Conservation (phyloP, 805 yeast genomes). For the Ogataea trehaloabstinens region DNA sequence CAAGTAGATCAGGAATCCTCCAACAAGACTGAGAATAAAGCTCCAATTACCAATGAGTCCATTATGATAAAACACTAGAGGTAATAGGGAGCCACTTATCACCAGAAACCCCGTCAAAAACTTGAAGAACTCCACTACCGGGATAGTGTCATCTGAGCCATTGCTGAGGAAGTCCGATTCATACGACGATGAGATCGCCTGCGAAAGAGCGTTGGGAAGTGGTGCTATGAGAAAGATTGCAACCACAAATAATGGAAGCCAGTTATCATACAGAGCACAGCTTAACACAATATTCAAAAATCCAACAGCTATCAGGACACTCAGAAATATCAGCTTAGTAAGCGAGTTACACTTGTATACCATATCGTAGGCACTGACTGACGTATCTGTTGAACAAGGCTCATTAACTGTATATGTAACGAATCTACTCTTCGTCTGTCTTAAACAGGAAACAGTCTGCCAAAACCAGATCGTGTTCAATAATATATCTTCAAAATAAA, state of each 20-base stretch:
- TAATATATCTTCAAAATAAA: neutral
- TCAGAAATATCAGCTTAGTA: conserved; percentile 70
- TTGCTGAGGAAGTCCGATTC: conserved; percentile 31
- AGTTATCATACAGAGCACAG: conserved; percentile 82
- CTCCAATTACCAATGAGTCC: conserved; percentile 28
- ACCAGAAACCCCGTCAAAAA: conserved; percentile 34
- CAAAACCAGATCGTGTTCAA: conserved; percentile 9
- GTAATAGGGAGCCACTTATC: conserved; percentile 32
- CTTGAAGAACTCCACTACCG: conserved; percentile 27
- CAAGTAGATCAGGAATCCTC: conserved; percentile 80
- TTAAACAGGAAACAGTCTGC: conserved; percentile 13
- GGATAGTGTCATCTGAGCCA: conserved; percentile 19
- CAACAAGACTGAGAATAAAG: conserved; percentile 64
- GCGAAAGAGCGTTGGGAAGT: conserved; percentile 32
- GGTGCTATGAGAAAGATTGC: conserved; percentile 35
- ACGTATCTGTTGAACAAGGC: too few species aligned
- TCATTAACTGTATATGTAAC: too few species aligned
- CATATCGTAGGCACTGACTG: conserved; percentile 2
- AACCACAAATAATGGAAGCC: conserved; percentile 80
- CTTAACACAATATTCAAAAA: conserved; percentile 83
- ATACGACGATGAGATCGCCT: conserved; percentile 23
- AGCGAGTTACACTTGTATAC: conserved; percentile 48
- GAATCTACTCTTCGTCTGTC: too few species aligned
- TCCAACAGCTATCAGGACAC: conserved; percentile 81
- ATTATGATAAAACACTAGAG: conserved; percentile 32